Conservation (phyloP, 1,139 yeast species). For the Nematodospora anomalae region DNA sequence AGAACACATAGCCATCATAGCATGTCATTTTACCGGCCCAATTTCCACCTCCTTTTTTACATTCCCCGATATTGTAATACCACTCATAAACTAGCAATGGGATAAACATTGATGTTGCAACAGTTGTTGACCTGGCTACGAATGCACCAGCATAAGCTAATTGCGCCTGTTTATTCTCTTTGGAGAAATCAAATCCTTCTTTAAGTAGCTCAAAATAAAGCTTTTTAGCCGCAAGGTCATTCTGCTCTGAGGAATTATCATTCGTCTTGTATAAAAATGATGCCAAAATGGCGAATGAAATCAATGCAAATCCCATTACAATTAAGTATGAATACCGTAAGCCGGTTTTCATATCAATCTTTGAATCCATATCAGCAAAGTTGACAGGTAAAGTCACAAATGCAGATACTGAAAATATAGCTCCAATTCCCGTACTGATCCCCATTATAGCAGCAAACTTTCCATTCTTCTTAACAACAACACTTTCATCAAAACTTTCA, state of each 20-base stretch:
- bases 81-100: constrained; percentile 64
- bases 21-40: constrained; percentile 44
- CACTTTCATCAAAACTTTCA: not conserved
- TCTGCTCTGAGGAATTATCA: constrained; percentile 4
- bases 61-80: constrained; percentile 49
- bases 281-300: constrained; percentile 37
- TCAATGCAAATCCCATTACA: constrained; percentile 46
- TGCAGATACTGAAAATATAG: constrained; percentile 54
- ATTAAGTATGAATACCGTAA: constrained; percentile 49
- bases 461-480: constrained; percentile 41
- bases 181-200: constrained; percentile 44
- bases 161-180: constrained; percentile 32
- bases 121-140: constrained; percentile 65
- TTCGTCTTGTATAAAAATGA: constrained; percentile 40
- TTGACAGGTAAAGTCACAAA: constrained; percentile 51
- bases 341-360: constrained; percentile 36
- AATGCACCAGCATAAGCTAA: constrained; percentile 64
- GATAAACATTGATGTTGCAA: constrained; percentile 59
- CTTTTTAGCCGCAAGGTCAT: not conserved
- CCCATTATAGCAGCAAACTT: constrained; percentile 63
- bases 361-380: constrained; percentile 25
- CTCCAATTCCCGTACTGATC: constrained; percentile 65
- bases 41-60: constrained; percentile 37
- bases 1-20: constrained; percentile 60
- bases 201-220: constrained; percentile 36